Evolutionary conservation across 495 filamentous ascomycete species (phyloP).

Genomic region (Neurospora sp.): DNA sequence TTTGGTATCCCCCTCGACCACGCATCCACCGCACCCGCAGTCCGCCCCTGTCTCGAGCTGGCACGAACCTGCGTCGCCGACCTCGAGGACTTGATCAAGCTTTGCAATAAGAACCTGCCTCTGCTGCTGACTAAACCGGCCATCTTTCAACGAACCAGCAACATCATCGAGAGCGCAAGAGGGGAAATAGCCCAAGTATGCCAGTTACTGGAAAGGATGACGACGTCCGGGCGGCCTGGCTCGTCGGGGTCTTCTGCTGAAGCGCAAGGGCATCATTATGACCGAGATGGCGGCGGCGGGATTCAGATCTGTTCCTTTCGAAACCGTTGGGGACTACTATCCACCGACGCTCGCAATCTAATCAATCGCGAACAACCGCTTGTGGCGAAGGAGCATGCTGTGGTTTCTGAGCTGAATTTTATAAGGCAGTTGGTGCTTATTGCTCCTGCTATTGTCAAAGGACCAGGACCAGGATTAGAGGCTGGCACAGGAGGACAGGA

Average conservation of each 20-base stretch:
- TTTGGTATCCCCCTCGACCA: slow-evolving; percentile 10
- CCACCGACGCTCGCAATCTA: background rate
- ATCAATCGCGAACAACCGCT: slow-evolving; percentile 4
- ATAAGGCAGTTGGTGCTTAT: slow-evolving; percentile 44
- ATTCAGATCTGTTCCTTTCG: background rate
- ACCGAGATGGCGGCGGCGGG: too few relatives aligned
- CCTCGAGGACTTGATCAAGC: slow-evolving; percentile 11
- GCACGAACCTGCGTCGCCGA: slow-evolving; percentile 9
- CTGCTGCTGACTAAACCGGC: slow-evolving; percentile 1
- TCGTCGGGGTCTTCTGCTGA: too few relatives aligned
- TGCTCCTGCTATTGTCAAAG: slow-evolving; percentile 35
- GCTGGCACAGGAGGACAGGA: background rate
- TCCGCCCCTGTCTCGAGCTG: slow-evolving; percentile 10
- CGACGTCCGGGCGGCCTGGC: background rate
- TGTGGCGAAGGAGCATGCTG: slow-evolving; percentile 5
- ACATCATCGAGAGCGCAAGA: slow-evolving; percentile 9
- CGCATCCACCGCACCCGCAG: background rate
- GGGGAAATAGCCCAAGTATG: slow-evolving; percentile 3
- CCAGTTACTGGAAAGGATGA: slow-evolving; percentile 7
- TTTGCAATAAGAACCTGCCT: slow-evolving; percentile 8
- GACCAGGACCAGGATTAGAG: background rate
- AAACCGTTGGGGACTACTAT: background rate
- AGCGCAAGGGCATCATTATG: too few relatives aligned
- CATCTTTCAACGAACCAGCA: slow-evolving; percentile 6
- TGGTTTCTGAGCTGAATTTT: slow-evolving; percentile 37